A percentile compares a stretch with the other conserved stretches of the same genome.
These are phyloP conservation scores for Viola pubescens DNA, from an alignment of 441 rosid species.

Conservation along the genomic window DNA sequence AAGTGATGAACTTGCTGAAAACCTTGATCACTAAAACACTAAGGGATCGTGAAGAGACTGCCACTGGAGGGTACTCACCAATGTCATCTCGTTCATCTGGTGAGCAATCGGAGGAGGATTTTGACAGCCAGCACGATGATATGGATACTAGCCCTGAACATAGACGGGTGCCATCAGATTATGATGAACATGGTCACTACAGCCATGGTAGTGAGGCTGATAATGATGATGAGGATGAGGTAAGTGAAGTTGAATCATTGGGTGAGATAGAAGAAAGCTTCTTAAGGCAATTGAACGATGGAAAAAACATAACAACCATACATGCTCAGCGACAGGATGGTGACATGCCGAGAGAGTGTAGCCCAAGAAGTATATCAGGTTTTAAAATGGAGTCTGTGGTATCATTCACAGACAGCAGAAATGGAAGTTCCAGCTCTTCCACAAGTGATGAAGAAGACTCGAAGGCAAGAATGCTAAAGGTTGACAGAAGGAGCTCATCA, in stretches of 20 bases:
- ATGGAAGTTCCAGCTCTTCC: slow-evolving; percentile 27
- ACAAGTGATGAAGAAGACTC: slow-evolving; percentile 38
- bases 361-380: slow-evolving; percentile 28
- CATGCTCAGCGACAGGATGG: slow-evolving; percentile 14
- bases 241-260: slow-evolving; percentile 42
- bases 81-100: slow-evolving; percentile 51
- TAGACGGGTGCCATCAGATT: slow-evolving; percentile 46
- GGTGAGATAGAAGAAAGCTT: slow-evolving; percentile 61
- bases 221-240: slow-evolving; percentile 32
- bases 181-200: slow-evolving; percentile 32
- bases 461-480: slow-evolving; percentile 16
- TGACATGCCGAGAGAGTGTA: slow-evolving; percentile 18
- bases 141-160: slow-evolving; percentile 70
- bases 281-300: slow-evolving; percentile 44
- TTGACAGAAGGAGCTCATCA: slow-evolving; percentile 10
- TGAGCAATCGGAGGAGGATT: slow-evolving; percentile 49
- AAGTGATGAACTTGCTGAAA: slow-evolving; percentile 81
- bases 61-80: slow-evolving; percentile 60
- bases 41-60: slow-evolving; percentile 51
- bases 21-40: slow-evolving; percentile 46
- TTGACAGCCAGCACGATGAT: slow-evolving; percentile 66
- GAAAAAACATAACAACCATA: slow-evolving; percentile 17
- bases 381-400: slow-evolving; percentile 35
- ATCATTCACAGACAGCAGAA: slow-evolving; percentile 47
- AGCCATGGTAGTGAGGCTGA: slow-evolving; percentile 34